These are phyloP conservation scores for Silene coronaria DNA, from an alignment of 179 eudicot genomes.

Conservation along the genomic window DNA sequence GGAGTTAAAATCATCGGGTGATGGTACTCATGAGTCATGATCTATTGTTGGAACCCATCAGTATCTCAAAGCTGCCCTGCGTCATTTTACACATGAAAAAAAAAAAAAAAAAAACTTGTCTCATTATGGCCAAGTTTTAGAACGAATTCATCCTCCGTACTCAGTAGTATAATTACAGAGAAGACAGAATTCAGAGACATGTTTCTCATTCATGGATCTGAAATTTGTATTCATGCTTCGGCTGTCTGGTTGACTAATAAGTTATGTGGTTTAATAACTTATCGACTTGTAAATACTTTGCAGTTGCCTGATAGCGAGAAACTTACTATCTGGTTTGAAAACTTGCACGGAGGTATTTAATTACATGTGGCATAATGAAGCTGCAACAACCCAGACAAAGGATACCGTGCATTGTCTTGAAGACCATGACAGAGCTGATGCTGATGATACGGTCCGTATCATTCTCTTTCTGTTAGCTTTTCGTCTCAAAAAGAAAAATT, in stretches of 20 bases:
- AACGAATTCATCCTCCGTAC: too few species aligned
- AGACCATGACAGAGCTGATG: slow-evolving; percentile 40
- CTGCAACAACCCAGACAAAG: slow-evolving; percentile 35
- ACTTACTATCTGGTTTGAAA: slow-evolving; percentile 76
- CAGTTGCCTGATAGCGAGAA: slow-evolving; percentile 93
- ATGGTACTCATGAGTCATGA: too few species aligned
- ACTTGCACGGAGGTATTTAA: slow-evolving; percentile 77
- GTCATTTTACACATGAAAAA: too few species aligned
- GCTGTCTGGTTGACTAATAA: not conserved
- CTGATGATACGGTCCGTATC: slow-evolving; percentile 42
- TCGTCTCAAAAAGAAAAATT: not conserved
- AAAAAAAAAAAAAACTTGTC: too few species aligned
- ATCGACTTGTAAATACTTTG: slow-evolving; percentile 24
- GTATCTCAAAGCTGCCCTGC: too few species aligned
- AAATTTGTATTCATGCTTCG: not conserved
- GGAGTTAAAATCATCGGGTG: too few species aligned
- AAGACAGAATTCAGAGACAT: not conserved
- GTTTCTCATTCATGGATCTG: not conserved
- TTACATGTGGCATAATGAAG: slow-evolving; percentile 58
- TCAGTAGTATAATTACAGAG: not conserved
- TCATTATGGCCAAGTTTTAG: too few species aligned
- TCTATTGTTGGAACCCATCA: too few species aligned
- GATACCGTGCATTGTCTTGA: slow-evolving; percentile 36
- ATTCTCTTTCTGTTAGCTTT: not conserved
- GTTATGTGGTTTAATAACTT: slow-evolving; percentile 6